Evolutionary conservation across 768 basidiomycete species (phyloP).

Genomic region (Amyloporia xantha): DNA sequence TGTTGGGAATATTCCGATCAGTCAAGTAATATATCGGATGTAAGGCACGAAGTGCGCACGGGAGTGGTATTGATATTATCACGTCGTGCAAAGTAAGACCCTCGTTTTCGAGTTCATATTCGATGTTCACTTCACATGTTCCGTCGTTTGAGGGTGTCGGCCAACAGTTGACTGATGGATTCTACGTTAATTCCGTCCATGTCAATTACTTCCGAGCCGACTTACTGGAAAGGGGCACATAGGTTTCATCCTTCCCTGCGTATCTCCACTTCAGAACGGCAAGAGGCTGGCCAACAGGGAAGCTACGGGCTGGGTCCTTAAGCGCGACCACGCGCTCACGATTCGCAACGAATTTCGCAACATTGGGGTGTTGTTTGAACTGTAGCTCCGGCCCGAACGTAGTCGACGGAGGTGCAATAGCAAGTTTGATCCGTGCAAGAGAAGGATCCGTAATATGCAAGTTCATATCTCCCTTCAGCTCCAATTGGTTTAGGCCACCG

Average conservation of each 20-base stretch:
- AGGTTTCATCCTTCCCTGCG: constrained; percentile 83
- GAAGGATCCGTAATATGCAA: constrained; percentile 75
- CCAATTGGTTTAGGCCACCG: constrained; percentile 85
- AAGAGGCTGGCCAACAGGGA: constrained; percentile 83
- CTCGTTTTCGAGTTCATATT: constrained; percentile 92
- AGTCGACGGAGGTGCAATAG: constrained; percentile 47
- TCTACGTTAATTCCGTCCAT: background rate
- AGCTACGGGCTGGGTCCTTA: constrained; percentile 75
- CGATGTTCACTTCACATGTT: constrained; percentile 92
- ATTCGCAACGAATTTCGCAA: constrained; percentile 75
- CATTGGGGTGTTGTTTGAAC: constrained; percentile 96
- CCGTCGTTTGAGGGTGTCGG: constrained; percentile 89
- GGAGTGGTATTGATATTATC: constrained; percentile 86
- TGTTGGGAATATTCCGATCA: constrained; percentile 23
- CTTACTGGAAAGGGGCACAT: constrained; percentile 88
- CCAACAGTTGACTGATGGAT: constrained; percentile 84
- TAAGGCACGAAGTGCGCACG: constrained; percentile 43
- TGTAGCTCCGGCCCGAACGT: constrained; percentile 69
- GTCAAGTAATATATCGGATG: no score
- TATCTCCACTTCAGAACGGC: constrained; percentile 93
- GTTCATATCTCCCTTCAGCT: constrained; percentile 94
- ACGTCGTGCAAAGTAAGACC: constrained; percentile 77
- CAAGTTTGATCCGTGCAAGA: constrained; percentile 64
- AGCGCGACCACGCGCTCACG: constrained; percentile 66
- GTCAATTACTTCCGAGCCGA: constrained; percentile 9